Evolutionary conservation across 2,329 filamentous ascomycete genomes (phyloP), one percentile per base, ranked within the genome.

Genomic region (Trichoderma arundinaceum): DNA sequence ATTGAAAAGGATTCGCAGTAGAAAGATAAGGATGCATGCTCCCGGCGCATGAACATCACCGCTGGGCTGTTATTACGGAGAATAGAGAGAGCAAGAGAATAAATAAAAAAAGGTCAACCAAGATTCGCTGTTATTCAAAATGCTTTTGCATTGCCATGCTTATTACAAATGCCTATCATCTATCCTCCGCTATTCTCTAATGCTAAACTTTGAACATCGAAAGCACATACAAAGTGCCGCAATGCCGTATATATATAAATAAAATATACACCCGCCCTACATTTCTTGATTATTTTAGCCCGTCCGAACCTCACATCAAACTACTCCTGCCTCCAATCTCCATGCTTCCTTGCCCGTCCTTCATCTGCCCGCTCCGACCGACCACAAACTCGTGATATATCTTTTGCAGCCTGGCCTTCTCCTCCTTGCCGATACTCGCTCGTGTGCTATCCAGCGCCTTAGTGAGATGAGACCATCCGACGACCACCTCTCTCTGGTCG

Each of bases 371-470:
- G 77, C 94, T 97, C 71, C 95, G 85, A 0, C 93, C 94, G 4
- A 92, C 91, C 0, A 97, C 89, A 81, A 99, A 99, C 79, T 99
- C 95, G 15, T 85, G 83, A 75, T 99, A 99, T 68, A 99, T 97
- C 46, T 86, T 86, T 72, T 87, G 84, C 70, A 99, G 78, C 67
- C 94, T 82, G 68, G 81, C 83, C 72, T 88, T 86, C 79, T 99
- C 95, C 67, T 92, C 86, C 3, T 83, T 81, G 74, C 90, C 92
- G 71, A 98, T 96, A 76, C 92, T 96, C 22, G 92, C 87, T 69
- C 94, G 83, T 4, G 94, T 97, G 56, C 81, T 89, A 22, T 86
- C 85, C 65, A 99, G 82, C 44, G 91, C 91, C 71, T 89, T 90
- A 74, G 89, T 84, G 41, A 99, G 82, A 77, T 99, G 94, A 66